Base-by-base conservation (phyloP, 345 rosid species). In the Hibiscus tridactylites region DNA sequence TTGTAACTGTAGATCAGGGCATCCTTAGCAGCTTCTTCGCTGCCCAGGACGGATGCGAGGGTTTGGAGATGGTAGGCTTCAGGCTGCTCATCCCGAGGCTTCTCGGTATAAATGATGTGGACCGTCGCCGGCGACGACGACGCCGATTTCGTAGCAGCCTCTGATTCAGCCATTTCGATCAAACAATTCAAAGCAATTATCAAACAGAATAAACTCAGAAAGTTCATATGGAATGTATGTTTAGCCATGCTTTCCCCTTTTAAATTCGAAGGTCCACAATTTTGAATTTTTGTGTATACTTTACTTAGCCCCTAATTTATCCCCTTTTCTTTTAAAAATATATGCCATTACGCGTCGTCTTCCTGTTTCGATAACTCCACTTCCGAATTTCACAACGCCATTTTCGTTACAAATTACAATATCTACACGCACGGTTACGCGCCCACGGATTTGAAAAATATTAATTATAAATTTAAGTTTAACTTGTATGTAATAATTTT, bases 11-110 rank as follows among this genome's bases (percentile, higher is more conserved):
- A 91, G 31, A 95, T 10, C 66, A 95, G 61, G 50, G 96, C 88
- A 26, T 84, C 85, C 79, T 85, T 90, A 13, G 99, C 99, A 64
- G 92, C 91, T 64, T 89, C 86, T 62, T 90, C 96, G 67, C 97
- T 89, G 83, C 96, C 97, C 63, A 90, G 85, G 78, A 79, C 90
- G 57, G 91, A 76, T 76, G 93, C 11, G 62, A 94, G 97, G 73
- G 89, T 84, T 74, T 89, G 86, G 81, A 92, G 72, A 77, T 90
- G 91, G 75, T 77, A 83, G 28, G 81, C 76, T 74, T 88, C 86
- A 13, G 93, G 89, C 71, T 88, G 87, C 70, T 84, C 91, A 60
- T 80, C 77, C 77, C 76, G 75, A 1, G 93, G 93, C 79, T 63
- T 82, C 80, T 86, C 90, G 44, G 90, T 91, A 90, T 88, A 90